Conservation (phyloP, 306 rosid species). For the Fagus crenata region DNA sequence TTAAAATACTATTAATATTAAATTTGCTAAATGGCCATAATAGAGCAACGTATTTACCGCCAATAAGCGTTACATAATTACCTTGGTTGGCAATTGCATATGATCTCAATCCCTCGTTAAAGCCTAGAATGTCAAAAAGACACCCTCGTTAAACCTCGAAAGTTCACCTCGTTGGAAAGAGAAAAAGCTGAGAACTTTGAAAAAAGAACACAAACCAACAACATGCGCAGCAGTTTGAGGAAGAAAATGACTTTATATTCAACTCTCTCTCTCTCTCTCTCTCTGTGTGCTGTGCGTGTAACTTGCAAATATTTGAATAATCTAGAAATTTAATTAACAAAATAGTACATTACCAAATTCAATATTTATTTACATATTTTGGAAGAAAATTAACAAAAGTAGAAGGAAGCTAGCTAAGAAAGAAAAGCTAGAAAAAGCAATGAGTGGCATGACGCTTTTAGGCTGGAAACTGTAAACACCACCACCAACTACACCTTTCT, state of each 20-base stretch:
- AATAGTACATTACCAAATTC: neutral
- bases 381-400: constrained; percentile 4
- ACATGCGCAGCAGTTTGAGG: neutral
- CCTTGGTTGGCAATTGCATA: neutral
- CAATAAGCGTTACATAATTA: neutral
- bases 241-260: neutral
- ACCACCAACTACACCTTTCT: constrained; percentile 27
- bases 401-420: neutral
- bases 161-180: neutral
- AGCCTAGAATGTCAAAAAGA: no score
- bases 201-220: neutral
- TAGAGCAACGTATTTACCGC: neutral
- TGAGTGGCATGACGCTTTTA: constrained; percentile 44
- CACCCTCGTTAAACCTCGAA: neutral
- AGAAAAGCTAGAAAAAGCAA: constrained; percentile 32
- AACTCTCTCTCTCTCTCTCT: neutral
- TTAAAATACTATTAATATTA: no score
- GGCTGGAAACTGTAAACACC: constrained; percentile 43
- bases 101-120: no score
- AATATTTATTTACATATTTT: constrained; percentile 1
- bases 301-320: neutral
- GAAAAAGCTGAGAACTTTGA: neutral
- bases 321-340: neutral
- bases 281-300: neutral
- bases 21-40: neutral